phyloP scores from a whole-genome alignment of 108 stramenopile genomes.

The Conticribra weissflogii region DNA sequence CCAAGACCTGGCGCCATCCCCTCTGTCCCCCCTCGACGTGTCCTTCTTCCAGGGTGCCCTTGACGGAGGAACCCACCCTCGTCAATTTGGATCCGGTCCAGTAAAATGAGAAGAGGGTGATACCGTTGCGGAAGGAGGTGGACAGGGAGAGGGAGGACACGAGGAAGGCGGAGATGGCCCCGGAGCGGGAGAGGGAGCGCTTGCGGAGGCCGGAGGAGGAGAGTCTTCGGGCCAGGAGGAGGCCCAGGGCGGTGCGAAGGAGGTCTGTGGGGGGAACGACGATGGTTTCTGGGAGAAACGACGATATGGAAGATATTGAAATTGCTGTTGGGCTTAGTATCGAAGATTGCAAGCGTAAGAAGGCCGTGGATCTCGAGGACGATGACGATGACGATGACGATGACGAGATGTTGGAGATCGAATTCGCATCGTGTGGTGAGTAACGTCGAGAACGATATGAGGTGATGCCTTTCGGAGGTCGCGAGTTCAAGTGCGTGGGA shows the following conservation, averaged over 20 bases:
- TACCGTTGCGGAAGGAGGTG: slow-evolving; percentile 61
- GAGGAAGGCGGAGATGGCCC: slow-evolving; percentile 66
- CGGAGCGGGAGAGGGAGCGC: slow-evolving; percentile 61
- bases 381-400: too few relatives aligned
- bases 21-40: slow-evolving; percentile 47
- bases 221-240: slow-evolving; percentile 17
- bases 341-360: too few relatives aligned
- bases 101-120: slow-evolving; percentile 79
- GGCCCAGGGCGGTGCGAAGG: neutral
- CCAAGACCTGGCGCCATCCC: slow-evolving; percentile 73
- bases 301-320: neutral
- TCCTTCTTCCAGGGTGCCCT: slow-evolving; percentile 63
- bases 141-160: slow-evolving; percentile 70
- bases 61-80: slow-evolving; percentile 59
- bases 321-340: too few relatives aligned
- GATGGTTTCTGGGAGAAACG: neutral
- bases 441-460: too few relatives aligned
- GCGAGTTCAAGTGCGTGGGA: too few relatives aligned
- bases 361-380: too few relatives aligned
- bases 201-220: slow-evolving; percentile 48
- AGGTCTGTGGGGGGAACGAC: slow-evolving; percentile 8
- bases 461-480: too few relatives aligned
- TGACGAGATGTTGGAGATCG: too few relatives aligned
- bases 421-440: too few relatives aligned
- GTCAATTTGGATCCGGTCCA: slow-evolving; percentile 72